phyloP scores from a whole-genome alignment of 768 basidiomycete genomes.

The Leucocoprinus birnbaumii region DNA sequence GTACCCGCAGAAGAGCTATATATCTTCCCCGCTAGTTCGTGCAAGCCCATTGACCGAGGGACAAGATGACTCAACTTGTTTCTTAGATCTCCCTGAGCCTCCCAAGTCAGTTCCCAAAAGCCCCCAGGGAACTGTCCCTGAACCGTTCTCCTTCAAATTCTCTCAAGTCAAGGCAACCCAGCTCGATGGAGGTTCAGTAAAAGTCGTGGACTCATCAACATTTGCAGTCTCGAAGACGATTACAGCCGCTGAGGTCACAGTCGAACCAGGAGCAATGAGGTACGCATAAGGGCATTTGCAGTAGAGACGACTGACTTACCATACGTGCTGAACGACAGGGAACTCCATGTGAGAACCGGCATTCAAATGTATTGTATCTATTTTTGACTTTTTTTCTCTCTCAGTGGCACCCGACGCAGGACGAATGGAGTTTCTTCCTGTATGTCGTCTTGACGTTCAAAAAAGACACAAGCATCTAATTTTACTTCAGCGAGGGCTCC shows the following conservation, averaged over 20 bases:
- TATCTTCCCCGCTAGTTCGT: constrained; percentile 46
- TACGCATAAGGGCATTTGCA: constrained; percentile 14
- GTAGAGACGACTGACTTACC: background rate
- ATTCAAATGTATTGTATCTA: background rate
- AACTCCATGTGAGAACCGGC: constrained; percentile 45
- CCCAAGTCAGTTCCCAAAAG: constrained; percentile 24
- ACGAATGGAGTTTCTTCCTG: constrained; percentile 65
- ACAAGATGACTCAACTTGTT: background rate
- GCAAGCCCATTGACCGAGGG: background rate
- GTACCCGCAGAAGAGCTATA: constrained; percentile 46
- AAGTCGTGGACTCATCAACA: constrained; percentile 48
- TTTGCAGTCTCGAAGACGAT: constrained; percentile 53
- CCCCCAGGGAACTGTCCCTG: constrained; percentile 42
- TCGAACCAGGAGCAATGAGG: constrained; percentile 57
- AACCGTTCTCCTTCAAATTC: constrained; percentile 45
- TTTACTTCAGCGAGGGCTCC: constrained; percentile 40
- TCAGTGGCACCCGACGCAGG: constrained; percentile 70
- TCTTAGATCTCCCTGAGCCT: constrained; percentile 23
- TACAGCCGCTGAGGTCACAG: constrained; percentile 53
- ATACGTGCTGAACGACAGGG: constrained; percentile 26
- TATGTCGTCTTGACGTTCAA: constrained; percentile 21
- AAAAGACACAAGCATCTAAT: background rate
- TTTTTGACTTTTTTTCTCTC: constrained; percentile 2
- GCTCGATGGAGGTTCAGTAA: constrained; percentile 45
- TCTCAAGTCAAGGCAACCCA: constrained; percentile 43